These are phyloP conservation scores for Sophora flavescens DNA, from an alignment of 306 rosid species.

Conservation along the genomic window DNA sequence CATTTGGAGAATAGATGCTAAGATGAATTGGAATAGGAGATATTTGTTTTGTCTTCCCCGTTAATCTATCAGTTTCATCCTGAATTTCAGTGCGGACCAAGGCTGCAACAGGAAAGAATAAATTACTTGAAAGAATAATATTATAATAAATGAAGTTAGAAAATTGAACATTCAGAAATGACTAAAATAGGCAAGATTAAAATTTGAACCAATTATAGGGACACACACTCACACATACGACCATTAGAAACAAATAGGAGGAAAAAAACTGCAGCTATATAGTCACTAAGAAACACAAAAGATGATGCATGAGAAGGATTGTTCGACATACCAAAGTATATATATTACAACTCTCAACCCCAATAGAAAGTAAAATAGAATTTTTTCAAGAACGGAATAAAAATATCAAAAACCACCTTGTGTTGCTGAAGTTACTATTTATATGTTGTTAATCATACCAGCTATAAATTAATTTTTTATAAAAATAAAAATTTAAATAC, in stretches of 20 bases:
- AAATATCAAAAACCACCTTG: too few species aligned
- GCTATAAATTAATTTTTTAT: too few species aligned
- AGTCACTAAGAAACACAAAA: not conserved
- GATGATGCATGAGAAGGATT: too few species aligned
- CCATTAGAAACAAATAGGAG: not conserved
- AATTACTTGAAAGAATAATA: not conserved
- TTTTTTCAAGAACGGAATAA: too few species aligned
- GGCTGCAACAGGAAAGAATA: constrained; percentile 47
- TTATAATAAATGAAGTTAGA: not conserved
- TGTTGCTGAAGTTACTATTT: too few species aligned
- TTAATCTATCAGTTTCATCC: constrained; percentile 80
- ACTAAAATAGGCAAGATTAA: not conserved
- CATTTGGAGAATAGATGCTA: constrained; percentile 82
- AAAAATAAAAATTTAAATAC: too few species aligned
- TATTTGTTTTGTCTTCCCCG: constrained; percentile 76
- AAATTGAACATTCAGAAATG: not conserved
- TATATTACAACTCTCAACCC: too few species aligned
- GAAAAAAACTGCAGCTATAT: not conserved
- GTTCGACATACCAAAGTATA: too few species aligned
- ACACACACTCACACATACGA: not conserved
- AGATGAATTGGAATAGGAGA: constrained; percentile 84
- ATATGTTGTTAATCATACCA: too few species aligned
- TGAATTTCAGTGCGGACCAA: constrained; percentile 75
- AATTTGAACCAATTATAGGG: not conserved
- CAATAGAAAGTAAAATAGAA: too few species aligned